Percentiles rank a stretch among this genome's conserved stretches.
These are phyloP conservation scores for Ceratobasidium sp. DNA, from an alignment of 1,284 basidiomycete species.

Conservation along the genomic window DNA sequence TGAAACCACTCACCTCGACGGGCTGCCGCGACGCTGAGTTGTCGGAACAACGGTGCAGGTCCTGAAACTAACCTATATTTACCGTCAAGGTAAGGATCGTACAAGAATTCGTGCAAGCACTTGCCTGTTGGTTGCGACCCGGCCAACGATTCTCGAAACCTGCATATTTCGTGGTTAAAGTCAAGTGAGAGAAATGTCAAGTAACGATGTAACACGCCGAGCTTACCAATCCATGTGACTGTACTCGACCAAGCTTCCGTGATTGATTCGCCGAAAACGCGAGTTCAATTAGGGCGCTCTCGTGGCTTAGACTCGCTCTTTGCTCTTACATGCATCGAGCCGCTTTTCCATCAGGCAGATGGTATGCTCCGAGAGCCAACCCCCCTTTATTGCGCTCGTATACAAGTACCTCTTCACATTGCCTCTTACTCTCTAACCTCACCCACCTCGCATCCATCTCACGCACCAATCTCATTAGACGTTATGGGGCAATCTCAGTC, in stretches of 20 bases:
- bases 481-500: no score
- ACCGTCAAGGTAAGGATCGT: background rate
- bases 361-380: no score
- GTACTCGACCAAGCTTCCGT: background rate
- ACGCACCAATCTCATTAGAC: no score
- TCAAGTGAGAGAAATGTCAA: background rate
- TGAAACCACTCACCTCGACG: slow-evolving; percentile 3
- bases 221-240: slow-evolving; percentile 2
- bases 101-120: background rate
- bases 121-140: background rate
- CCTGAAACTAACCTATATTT: background rate
- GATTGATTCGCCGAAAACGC: no score
- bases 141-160: background rate
- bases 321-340: no score
- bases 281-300: no score
- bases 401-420: no score
- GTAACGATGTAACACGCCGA: slow-evolving; percentile 7
- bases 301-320: no score
- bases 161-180: slow-evolving; percentile 26
- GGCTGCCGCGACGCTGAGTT: slow-evolving; percentile 11
- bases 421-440: no score
- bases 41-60: background rate
- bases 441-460: no score
- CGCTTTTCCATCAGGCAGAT: no score
- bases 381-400: no score